Base-by-base conservation (phyloP, 805 yeast genomes). In the Hanseniaspora osmophila region DNA sequence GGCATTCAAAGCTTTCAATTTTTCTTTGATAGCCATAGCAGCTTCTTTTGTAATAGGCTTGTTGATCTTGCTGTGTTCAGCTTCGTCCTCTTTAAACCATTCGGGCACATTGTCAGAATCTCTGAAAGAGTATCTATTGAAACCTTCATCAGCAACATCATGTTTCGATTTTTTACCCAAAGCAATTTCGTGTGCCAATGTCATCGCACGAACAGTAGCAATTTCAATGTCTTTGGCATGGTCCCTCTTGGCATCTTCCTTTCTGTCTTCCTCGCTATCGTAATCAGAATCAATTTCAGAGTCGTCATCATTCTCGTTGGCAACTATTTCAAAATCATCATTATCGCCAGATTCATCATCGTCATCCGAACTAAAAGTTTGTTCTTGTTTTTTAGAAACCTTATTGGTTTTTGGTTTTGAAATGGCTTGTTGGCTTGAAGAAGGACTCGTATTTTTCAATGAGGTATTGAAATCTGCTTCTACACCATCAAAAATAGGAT, bases 61-160 rank as follows among this genome's bases (percentile, higher is more conserved):
- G 53, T 75, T 75, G 47, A 85, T 76, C 70, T 86, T 86, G 44
- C 87, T 80, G 66, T 90, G 96, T 57, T 69, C 70, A 58, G 74
- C 77, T 62, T 92, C 99, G 53, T 92, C 98, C 53, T 92, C 97
- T 39, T 84, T 48, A 59, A 92, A 92, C 99, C 99, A 92, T n/a
- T 78, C 87, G 1, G 99, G 99, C 45, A 92, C 69, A 12, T 87
- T 86, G 29, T 88, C 96, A 40, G 68, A 71, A 56, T 92, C 97
- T 54, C 96, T 75, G 73, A 92, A 90, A 2, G 97, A 78, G 53
- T 86, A 84, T 62, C 85, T 79, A 63, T 90, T 86, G 64, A 83
- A 84, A 37, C 96, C 96, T 56, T 92, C 96, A 56, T 87, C 86
- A n/a, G 85, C 68, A 47, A 90, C 68, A 57, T 87, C 95, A 54